Evolutionary conservation across 805 yeast genomes (phyloP), one percentile per base, ranked within the genome.

Genomic region (Ogataea saltuana): DNA sequence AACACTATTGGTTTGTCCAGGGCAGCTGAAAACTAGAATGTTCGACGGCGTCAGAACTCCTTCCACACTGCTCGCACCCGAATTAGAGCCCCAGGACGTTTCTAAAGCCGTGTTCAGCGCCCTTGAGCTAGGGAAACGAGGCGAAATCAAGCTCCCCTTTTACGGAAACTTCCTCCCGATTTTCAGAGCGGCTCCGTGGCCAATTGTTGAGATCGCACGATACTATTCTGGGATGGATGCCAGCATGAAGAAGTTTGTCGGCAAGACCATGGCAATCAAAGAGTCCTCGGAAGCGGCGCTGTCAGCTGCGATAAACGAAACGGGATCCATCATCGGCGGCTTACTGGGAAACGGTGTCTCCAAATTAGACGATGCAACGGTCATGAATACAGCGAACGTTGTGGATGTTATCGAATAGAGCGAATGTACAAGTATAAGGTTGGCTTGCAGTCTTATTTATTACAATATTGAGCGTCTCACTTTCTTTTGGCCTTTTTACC

Each of bases 1-100:
- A 51, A 83, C 95, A 0, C 65, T 91, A 43, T 68, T 91, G 26
- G 72, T 91, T 0, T 83, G 93, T 52, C 95, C 97, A 0, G 98
- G 98, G 0, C 97, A 91, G 59, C 62, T 91, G 49, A 75, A 72
- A 37, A 88, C 97, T 0, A 55, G 60, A 2, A 75, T 91, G 88
- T 91, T 91, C 60, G 68, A 69, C 13, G 81, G 82, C 2, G 86
- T 91, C 5, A 48, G 64, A 22, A 84, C 96, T 0, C 97, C 97
- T 0, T 81, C 86, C 9, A 67, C 72, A 3, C 51, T 83, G 4
- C 60, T 90, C 6, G 98, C 98, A 0, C 98, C 97, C 0, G 86
- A 85, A 46, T 68, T 90, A 27, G 83, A 83, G 13, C 89, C 93
- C 0, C 57, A 55, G 7, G 71, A 71, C 47, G 83, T 89, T 12